These are phyloP conservation scores for Beauveria pseudobassiana DNA, from an alignment of 2,329 filamentous ascomycete genomes.

Conservation along the genomic window DNA sequence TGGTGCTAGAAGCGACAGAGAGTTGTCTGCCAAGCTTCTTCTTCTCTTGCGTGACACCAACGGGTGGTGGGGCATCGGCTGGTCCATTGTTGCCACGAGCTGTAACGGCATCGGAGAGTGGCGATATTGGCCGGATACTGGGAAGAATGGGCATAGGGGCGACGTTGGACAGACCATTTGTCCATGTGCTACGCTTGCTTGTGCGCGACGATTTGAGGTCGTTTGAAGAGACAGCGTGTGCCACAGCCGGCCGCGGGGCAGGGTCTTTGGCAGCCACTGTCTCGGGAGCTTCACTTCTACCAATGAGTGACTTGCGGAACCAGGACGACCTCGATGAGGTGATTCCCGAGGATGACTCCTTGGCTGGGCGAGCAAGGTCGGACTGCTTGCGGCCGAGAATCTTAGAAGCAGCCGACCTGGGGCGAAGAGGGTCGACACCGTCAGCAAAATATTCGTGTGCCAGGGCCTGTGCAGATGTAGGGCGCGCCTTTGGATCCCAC, in stretches of 20 bases:
- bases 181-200: constrained; percentile 88
- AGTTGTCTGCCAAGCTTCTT: constrained; percentile 96
- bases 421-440: constrained; percentile 82
- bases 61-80: constrained; percentile 13
- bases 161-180: constrained; percentile 68
- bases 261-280: constrained; percentile 45
- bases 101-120: constrained; percentile 87
- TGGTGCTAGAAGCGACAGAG: constrained; percentile 84
- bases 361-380: constrained; percentile 62
- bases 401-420: constrained; percentile 82
- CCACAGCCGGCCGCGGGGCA: constrained; percentile 37
- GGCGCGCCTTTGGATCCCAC: constrained; percentile 92
- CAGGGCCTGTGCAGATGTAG: constrained; percentile 88
- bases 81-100: constrained; percentile 70
- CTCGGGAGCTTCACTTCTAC: constrained; percentile 63
- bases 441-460: constrained; percentile 92
- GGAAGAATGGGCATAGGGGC: constrained; percentile 95
- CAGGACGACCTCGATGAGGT: constrained; percentile 82
- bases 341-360: constrained; percentile 52
- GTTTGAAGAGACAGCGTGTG: constrained; percentile 32
- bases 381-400: constrained; percentile 87
- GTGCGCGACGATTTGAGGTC: constrained; percentile 40
- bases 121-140: constrained; percentile 88
- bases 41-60: constrained; percentile 50
- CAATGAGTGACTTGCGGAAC: constrained; percentile 93